Evolutionary conservation across 768 basidiomycete species (phyloP).

Genomic region (Tylopilus vinaceipallidus): DNA sequence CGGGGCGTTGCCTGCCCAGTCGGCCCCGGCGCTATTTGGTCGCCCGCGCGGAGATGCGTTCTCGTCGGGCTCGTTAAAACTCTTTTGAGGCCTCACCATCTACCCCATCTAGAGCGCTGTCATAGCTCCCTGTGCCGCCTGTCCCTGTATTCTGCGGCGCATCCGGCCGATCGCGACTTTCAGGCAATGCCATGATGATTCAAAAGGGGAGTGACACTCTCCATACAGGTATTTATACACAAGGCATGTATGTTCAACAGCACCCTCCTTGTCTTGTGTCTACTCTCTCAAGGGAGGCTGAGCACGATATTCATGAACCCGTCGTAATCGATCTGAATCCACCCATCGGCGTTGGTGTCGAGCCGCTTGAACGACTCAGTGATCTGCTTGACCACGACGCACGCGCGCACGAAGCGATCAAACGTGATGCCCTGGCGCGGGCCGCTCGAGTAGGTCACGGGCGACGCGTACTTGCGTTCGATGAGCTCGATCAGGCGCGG

Average conservation of each 20-base stretch:
- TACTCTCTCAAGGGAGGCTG: conserved; percentile 43
- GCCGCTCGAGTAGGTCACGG: conserved; percentile 32
- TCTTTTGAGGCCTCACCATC: conserved; percentile 9
- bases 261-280: no score
- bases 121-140: not conserved
- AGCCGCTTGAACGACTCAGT: conserved; percentile 66
- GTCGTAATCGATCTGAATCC: conserved; percentile 55
- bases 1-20: conserved; percentile 22
- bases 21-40: conserved; percentile 24
- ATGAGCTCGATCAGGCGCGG: conserved; percentile 65
- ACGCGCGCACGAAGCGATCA: conserved; percentile 84
- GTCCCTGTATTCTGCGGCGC: not conserved
- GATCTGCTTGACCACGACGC: conserved; percentile 78
- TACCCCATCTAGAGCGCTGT: conserved; percentile 1
- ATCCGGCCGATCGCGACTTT: not conserved
- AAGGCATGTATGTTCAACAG: not conserved
- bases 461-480: conserved; percentile 71
- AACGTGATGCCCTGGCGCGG: conserved; percentile 68
- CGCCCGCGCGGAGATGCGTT: conserved; percentile 34
- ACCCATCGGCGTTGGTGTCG: conserved; percentile 59
- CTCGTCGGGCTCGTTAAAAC: conserved; percentile 24
- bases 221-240: conserved; percentile 12
- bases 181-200: no score
- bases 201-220: no score
- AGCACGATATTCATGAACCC: conserved; percentile 52